These are phyloP conservation scores for barrel medic (Medicago truncatula) DNA, from an alignment of 306 rosid genomes.

Conservation along the genomic window MtrunA17r5.0-ANR NC_053046.1:19663501-19664000, in stretches of 20 bases:
- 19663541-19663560: too few relatives aligned
- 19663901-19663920: constrained; percentile 41
- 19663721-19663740: constrained; percentile 19
- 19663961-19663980: constrained; percentile 48
- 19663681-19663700: constrained; percentile 44
- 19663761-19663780: constrained; percentile 31
- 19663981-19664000: constrained; percentile 21
- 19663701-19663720: constrained; percentile 39
- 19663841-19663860: neutral
- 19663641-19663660: constrained; percentile 39
- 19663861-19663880: constrained; percentile 15
- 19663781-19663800: constrained; percentile 32
- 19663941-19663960: constrained; percentile 46
- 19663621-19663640: constrained; percentile 24
- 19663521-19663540: too few relatives aligned
- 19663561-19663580: too few relatives aligned
- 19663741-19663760: constrained; percentile 18
- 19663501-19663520: too few relatives aligned
- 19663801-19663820: constrained; percentile 9
- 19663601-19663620: neutral
- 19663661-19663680: constrained; percentile 28
- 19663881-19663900: constrained; percentile 41
- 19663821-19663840: constrained; percentile 19
- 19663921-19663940: constrained; percentile 39
- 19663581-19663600: too few relatives aligned